Evolutionary conservation across 345 rosid genomes (phyloP), one percentile per base, ranked within the genome.

Genomic region (Sonneratia caseolaris): DNA sequence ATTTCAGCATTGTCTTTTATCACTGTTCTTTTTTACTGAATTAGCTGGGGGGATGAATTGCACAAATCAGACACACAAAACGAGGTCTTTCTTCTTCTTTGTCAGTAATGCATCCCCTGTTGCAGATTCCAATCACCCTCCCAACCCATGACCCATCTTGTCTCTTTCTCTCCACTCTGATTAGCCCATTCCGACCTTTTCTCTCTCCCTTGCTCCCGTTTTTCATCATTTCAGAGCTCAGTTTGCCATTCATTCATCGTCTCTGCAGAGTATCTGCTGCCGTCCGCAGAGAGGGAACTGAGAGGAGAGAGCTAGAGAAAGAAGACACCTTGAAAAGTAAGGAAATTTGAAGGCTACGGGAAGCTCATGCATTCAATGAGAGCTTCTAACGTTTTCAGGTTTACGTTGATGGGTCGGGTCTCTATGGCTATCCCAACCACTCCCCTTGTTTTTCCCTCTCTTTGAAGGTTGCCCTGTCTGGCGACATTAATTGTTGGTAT

Each of bases 71-170:
- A 21, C 86, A 77, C 86, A 64, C 70, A 43, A 37, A 76, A 56
- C 87, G 85, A 84, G 83, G 83, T 56, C 43, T 47, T 27, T 40
- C 37, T 27, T 70, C 37, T 37, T 42, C 62, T 53, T 37, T 67
- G 14, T 67, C 40, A 55, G 40, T 19, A 8, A 53, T 51, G 22
- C 64, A n/a, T 43, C 42, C 3, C 5, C 72, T 32, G 76, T 74
- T 55, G 67, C 76, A 74, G 76, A 51, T 66, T 64, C 59, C 73
- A 36, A 66, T 22, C 71, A 49, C 53, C 70, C 42, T 48, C 64
- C 49, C 32, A 27, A 27, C 32, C 32, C 64, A 42, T 42, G 45
- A 42, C 45, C 57, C 57, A 74, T 70, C 42, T 42, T 42, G 45
- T 53, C 62, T 68, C 45, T 67, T 15, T 24, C 7, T 51, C 22